Base-by-base conservation (phyloP, 805 yeast species). In the Tetrapisispora phaffii region DNA sequence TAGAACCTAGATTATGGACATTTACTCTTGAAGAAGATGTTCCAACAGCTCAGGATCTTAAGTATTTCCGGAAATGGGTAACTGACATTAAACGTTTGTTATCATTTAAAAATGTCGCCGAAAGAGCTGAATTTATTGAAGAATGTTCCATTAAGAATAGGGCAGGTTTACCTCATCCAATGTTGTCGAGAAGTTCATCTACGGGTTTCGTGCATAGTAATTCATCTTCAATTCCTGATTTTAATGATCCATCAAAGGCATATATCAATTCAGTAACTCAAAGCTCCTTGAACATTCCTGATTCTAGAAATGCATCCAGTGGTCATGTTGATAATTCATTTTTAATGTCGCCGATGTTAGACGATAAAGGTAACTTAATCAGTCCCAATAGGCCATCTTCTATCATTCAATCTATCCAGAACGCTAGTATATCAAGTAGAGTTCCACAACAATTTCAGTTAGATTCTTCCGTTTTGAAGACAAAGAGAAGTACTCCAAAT, bases 51-150 rank as follows among this genome's bases (percentile, higher is more conserved):
- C 71, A 48, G 10, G 68, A 66, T 23, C 60, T 52, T 15, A 67
- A 62, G 31, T 75, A 75, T 42, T 73, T 73, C 42, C 57, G 56
- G 22, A 70, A 69, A 50, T 81, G 86, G 86, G 62, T 67, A 31
- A 71, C 68, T 24, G 82, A 79, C 56, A 60, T 81, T 38, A 63
- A 66, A 26, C 80, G 77, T 49, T 62, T 80, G 50, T 68, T 75
- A 28, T 66, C 69, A 40, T 76, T 71, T 50, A 68, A 69, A 20
- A 60, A 63, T 44, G 74, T 76, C 36, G 57, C 66, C 31, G 74
- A 73, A 29, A 72, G 87, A 60, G 74, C 77, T 48, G 65, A 63
- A 41, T 70, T 62, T 56, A 74, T 67, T 31, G 74, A 67, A 55
- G 69, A 65, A 32, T 38, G 41, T 28, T 22, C 41, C 4, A 10